Conservation (phyloP, 345 rosid species). For the Adansonia digitata region DNA sequence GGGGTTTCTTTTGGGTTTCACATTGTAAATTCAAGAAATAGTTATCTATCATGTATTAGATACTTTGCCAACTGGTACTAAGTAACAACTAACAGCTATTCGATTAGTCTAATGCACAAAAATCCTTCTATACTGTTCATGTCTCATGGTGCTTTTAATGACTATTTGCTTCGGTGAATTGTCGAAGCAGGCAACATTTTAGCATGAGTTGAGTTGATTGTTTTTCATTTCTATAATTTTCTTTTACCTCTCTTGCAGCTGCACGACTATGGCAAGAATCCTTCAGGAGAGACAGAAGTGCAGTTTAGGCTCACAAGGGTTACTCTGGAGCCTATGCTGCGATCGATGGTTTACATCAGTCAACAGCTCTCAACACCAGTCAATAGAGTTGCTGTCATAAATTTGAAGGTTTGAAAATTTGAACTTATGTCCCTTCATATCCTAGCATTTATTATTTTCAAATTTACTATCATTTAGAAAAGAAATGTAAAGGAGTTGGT, state of each 20-base stretch:
- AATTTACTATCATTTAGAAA: not conserved
- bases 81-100: not conserved
- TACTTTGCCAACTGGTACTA: not conserved
- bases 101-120: not conserved
- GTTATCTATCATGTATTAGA: not conserved
- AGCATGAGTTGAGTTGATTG: not conserved
- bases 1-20: constrained; percentile 1
- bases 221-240: constrained; percentile 9
- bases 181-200: not conserved
- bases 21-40: not conserved
- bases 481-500: not conserved
- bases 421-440: not conserved
- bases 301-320: constrained; percentile 56
- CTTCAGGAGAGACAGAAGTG: constrained; percentile 49
- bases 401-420: constrained; percentile 42
- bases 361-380: constrained; percentile 58
- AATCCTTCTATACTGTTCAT: not conserved
- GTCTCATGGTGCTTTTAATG: not conserved
- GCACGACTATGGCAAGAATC: constrained; percentile 55
- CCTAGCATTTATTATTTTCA: not conserved
- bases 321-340: constrained; percentile 61
- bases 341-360: constrained; percentile 61
- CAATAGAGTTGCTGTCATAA: constrained; percentile 62
- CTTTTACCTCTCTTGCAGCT: constrained; percentile 27
- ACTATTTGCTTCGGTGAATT: not conserved